Percentiles rank a stretch among this genome's conserved stretches.
Conservation (phyloP, 257 asterid genomes). For the Capsicum baccatum region DNA sequence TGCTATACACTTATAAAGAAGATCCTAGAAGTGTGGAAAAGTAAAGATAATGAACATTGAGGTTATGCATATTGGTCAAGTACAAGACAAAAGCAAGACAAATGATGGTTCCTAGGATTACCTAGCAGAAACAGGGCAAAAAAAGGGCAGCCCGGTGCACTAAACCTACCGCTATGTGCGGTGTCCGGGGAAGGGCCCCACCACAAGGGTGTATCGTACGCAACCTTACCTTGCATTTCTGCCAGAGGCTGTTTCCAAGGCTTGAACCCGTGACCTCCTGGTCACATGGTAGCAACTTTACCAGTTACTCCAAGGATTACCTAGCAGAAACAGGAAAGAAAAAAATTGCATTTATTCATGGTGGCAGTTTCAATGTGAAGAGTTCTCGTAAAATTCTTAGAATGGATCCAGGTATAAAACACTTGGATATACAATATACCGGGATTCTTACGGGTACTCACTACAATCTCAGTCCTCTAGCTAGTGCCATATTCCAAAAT, state of each 20-base stretch:
- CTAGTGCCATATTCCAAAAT: neutral
- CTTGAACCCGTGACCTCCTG: too few relatives aligned
- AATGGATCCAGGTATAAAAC: constrained; percentile 30
- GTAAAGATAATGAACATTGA: neutral
- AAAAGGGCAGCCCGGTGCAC: too few relatives aligned
- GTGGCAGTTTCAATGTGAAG: constrained; percentile 45
- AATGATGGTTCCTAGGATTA: constrained; percentile 29
- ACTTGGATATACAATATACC: neutral
- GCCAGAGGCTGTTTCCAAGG: too few relatives aligned
- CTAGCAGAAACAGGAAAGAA: constrained; percentile 24
- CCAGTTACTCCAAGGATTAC: neutral
- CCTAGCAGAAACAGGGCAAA: constrained; percentile 28
- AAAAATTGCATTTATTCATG: constrained; percentile 13
- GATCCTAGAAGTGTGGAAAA: neutral
- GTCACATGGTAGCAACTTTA: too few relatives aligned
- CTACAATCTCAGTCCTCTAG: constrained; percentile 19
- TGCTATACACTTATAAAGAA: neutral
- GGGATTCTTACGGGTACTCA: constrained; percentile 27
- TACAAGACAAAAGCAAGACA: neutral
- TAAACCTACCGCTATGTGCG: too few relatives aligned
- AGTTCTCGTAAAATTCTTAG: constrained; percentile 35
- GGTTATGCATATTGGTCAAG: neutral
- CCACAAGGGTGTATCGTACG: too few relatives aligned
- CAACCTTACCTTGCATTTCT: too few relatives aligned
- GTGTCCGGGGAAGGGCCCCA: too few relatives aligned